Evolutionary conservation across 164 flowering plant species (phyloP).

Genomic region (Malania oleifera): DNA sequence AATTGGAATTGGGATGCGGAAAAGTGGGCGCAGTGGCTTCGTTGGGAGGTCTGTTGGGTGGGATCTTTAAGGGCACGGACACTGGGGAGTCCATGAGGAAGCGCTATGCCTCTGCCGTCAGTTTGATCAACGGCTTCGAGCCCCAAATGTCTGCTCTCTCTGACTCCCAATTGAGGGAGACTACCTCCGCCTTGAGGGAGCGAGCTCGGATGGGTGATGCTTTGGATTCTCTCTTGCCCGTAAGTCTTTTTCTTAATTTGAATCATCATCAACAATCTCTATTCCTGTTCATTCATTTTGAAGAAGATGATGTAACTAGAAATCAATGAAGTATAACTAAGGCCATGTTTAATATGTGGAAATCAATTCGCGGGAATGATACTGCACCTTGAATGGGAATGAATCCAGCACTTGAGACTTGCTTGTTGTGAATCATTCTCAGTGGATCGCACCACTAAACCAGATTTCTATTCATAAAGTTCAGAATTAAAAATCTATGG

Average conservation of each 20-base stretch:
- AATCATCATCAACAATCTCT: no score
- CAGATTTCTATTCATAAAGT: no score
- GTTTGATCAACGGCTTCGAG: conserved; percentile 55
- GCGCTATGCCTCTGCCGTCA: conserved; percentile 53
- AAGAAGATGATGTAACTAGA: no score
- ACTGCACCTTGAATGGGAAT: no score
- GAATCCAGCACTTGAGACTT: no score
- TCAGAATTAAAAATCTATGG: no score
- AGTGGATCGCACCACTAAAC: no score
- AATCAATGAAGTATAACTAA: no score
- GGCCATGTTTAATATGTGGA: no score
- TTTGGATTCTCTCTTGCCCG: conserved; percentile 81
- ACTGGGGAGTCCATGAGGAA: conserved; percentile 77
- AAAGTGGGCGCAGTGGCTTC: conserved; percentile 29
- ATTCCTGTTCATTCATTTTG: no score
- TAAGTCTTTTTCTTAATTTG: conserved; percentile 25
- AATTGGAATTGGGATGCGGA: conserved; percentile 1
- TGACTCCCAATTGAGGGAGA: conserved; percentile 67
- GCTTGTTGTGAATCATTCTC: no score
- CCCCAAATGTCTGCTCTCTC: conserved; percentile 45
- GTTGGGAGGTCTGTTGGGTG: conserved; percentile 67
- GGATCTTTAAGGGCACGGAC: conserved; percentile 74
- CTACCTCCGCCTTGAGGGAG: conserved; percentile 49
- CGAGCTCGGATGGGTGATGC: conserved; percentile 66
- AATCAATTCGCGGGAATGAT: no score